Evolutionary conservation across 202 grass and related monocot genomes (phyloP).

Genomic region (Zoysia matrella): DNA sequence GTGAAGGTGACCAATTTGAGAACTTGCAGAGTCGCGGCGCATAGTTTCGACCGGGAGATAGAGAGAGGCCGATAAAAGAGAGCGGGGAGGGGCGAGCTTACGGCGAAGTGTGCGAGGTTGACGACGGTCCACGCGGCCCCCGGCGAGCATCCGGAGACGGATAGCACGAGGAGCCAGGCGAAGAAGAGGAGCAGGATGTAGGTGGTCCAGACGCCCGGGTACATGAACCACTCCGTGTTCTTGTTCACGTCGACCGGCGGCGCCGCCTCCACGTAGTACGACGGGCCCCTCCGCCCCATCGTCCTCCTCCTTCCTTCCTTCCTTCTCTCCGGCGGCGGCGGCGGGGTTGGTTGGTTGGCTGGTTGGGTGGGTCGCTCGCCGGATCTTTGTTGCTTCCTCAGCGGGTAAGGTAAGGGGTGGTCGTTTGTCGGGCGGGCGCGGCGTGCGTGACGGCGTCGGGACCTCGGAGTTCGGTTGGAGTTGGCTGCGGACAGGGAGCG

Average conservation of each 20-base stretch:
- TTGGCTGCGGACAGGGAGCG: background rate
- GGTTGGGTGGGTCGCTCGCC: no score
- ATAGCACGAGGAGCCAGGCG: conserved; percentile 94
- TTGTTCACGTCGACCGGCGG: conserved; percentile 71
- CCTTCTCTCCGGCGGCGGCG: no score
- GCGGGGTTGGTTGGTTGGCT: background rate
- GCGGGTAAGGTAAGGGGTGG: background rate
- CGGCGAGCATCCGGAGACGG: conserved; percentile 76
- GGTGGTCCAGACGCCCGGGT: conserved; percentile 81
- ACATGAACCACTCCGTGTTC: no score
- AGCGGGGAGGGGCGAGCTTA: conserved; percentile 14
- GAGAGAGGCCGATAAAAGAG: background rate
- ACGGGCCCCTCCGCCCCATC: background rate
- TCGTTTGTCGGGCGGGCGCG: background rate
- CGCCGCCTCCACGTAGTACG: conserved; percentile 72
- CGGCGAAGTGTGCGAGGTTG: conserved; percentile 79
- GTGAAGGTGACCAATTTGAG: background rate
- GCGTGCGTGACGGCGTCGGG: background rate
- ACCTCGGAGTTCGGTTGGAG: background rate
- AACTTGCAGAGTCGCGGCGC: background rate
- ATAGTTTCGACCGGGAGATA: background rate
- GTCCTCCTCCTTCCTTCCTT: background rate
- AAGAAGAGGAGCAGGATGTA: conserved; percentile 92
- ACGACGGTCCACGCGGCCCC: conserved; percentile 82
- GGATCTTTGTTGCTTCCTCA: background rate